Conservation (phyloP, 2,329 filamentous ascomycete species). For the Fusarium sp. region DNA sequence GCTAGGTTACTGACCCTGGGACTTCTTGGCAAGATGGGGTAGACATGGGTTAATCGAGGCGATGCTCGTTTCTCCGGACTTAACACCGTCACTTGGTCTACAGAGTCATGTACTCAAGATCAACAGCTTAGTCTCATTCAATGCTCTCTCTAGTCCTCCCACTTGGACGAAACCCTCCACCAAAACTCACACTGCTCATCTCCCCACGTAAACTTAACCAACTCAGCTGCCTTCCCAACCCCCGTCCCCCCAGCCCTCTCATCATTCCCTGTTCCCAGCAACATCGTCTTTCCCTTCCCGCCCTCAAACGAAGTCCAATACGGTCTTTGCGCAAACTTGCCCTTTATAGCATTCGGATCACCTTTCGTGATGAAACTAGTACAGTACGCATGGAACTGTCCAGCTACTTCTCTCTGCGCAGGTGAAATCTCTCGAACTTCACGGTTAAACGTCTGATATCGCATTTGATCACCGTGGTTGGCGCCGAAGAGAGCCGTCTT, state of each 20-base stretch:
- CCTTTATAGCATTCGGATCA: slow-evolving; percentile 33
- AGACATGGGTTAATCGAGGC: not conserved
- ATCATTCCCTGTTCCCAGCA: slow-evolving; percentile 58
- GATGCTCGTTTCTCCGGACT: not conserved
- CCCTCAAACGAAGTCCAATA: slow-evolving; percentile 40
- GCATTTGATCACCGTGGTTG: slow-evolving; percentile 39
- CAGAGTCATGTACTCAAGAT: not conserved
- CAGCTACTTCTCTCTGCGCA: slow-evolving; percentile 37
- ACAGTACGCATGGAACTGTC: slow-evolving; percentile 35
- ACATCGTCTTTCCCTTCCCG: slow-evolving; percentile 49
- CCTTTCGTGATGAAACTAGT: slow-evolving; percentile 36
- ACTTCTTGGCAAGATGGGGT: slow-evolving; percentile 7
- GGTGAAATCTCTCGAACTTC: slow-evolving; percentile 48
- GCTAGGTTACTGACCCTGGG: not conserved
- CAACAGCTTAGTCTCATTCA: not conserved
- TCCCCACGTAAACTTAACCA: slow-evolving; percentile 53
- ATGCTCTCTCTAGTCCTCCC: slow-evolving; percentile 34
- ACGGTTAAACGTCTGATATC: slow-evolving; percentile 51
- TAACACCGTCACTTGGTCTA: not conserved
- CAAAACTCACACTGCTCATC: slow-evolving; percentile 57
- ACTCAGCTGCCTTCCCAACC: slow-evolving; percentile 50
- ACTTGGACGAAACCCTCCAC: slow-evolving; percentile 48
- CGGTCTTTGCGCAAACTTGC: slow-evolving; percentile 33
- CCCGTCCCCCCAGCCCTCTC: slow-evolving; percentile 55
- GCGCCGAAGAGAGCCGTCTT: slow-evolving; percentile 36